These are phyloP conservation scores for Viridothelium virens DNA, from an alignment of 495 filamentous ascomycete genomes.

Conservation along the genomic window DNA sequence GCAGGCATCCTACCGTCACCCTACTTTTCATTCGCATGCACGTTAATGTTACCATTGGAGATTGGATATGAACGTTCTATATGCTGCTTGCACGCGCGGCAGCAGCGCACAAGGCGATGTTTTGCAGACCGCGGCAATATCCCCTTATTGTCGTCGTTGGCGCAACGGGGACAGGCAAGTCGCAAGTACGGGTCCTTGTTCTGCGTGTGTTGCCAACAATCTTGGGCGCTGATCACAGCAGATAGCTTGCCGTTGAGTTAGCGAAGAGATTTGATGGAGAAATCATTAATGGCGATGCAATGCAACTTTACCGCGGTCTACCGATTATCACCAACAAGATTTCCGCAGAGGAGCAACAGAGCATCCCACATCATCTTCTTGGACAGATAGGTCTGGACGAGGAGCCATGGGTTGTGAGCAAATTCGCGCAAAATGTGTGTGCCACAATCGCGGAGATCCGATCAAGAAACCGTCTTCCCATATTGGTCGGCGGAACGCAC, in stretches of 20 bases:
- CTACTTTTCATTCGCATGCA: too few relatives aligned
- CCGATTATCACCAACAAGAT: conserved; percentile 97
- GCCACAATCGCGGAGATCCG: conserved; percentile 70
- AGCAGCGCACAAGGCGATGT: not conserved
- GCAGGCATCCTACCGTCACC: too few relatives aligned
- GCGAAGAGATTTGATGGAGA: conserved; percentile 82
- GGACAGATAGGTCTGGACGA: conserved; percentile 65
- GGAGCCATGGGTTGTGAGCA: conserved; percentile 70
- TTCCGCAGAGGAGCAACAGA: conserved; percentile 60
- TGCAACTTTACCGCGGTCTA: conserved; percentile 92
- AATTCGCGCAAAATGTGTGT: conserved; percentile 62
- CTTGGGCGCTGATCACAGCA: conserved; percentile 29
- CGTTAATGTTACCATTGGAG: too few relatives aligned
- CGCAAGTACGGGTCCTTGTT: conserved; percentile 58
- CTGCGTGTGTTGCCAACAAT: not conserved
- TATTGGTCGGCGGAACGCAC: conserved; percentile 88
- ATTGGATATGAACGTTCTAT: not conserved
- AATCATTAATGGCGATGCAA: conserved; percentile 97
- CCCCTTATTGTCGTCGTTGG: conserved; percentile 81
- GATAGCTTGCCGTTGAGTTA: conserved; percentile 85
- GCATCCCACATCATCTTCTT: conserved; percentile 83
- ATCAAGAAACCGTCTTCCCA: conserved; percentile 66
- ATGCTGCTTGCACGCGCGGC: not conserved
- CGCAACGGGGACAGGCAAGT: conserved; percentile 94
- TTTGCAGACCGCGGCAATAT: conserved; percentile 19